phyloP scores from a whole-genome alignment of 176 grass and related monocot genomes.

The Coix lacrymajobi region DNA sequence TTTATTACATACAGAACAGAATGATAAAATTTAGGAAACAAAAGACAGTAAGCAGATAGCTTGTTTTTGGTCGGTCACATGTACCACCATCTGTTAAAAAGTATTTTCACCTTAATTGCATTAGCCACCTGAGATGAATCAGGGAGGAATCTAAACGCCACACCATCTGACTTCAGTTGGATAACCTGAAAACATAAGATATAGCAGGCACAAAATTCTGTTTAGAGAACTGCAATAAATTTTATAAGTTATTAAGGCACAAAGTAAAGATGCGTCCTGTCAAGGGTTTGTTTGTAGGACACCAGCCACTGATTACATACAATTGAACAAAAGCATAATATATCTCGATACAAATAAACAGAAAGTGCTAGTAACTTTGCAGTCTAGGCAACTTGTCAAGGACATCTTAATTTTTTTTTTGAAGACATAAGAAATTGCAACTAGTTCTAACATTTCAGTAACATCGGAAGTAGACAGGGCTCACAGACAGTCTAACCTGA shows the following conservation, averaged over 20 bases:
- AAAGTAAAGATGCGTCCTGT: not conserved
- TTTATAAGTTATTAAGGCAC: not conserved
- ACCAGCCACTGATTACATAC: not conserved
- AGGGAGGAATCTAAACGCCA: slow-evolving; percentile 83
- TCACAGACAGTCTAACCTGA: not conserved
- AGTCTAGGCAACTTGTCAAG: not conserved
- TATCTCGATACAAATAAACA: not conserved
- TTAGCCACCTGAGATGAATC: slow-evolving; percentile 87
- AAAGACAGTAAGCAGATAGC: not conserved
- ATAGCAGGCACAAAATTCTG: not conserved
- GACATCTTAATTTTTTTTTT: not conserved
- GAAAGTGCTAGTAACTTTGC: not conserved
- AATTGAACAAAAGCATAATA: not conserved
- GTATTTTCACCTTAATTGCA: slow-evolving; percentile 63
- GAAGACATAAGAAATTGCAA: not conserved
- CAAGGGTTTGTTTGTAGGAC: not conserved
- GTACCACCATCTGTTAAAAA: not conserved
- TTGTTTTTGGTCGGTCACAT: not conserved
- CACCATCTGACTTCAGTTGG: slow-evolving; percentile 75
- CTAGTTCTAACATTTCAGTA: not conserved
- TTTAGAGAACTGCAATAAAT: not conserved
- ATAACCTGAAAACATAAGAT: slow-evolving; percentile 56
- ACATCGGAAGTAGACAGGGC: not conserved
- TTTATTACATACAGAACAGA: not conserved
- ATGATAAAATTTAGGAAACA: not conserved